Percentiles rank a stretch among this genome's conserved stretches.
phyloP scores from a whole-genome alignment of 352 stramenopile genomes.

The Globisporangium viniferum region DNA sequence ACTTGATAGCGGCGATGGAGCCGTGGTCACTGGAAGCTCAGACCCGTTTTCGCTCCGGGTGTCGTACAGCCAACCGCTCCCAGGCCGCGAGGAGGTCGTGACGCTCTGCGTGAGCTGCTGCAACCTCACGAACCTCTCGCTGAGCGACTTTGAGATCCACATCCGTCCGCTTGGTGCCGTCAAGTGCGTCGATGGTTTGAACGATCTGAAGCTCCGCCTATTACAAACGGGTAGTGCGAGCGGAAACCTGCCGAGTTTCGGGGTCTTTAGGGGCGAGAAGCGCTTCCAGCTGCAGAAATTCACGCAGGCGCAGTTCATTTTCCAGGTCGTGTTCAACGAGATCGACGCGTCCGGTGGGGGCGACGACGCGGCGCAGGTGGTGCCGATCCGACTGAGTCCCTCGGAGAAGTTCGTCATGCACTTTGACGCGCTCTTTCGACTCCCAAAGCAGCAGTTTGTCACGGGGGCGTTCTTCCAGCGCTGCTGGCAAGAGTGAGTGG shows the following conservation, averaged over 20 bases:
- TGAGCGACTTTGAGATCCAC: slow-evolving; percentile 66
- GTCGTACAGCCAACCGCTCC: slow-evolving; percentile 45
- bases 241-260: slow-evolving; percentile 50
- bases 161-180: slow-evolving; percentile 43
- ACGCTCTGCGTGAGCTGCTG: slow-evolving; percentile 48
- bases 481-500: slow-evolving; percentile 48
- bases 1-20: background rate
- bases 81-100: slow-evolving; percentile 45
- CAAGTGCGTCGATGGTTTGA: slow-evolving; percentile 49
- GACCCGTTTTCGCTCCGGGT: slow-evolving; percentile 63
- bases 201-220: slow-evolving; percentile 59
- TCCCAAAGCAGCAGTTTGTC: slow-evolving; percentile 26
- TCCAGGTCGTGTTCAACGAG: slow-evolving; percentile 62
- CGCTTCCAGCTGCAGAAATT: slow-evolving; percentile 68
- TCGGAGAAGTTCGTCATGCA: slow-evolving; percentile 46
- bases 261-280: slow-evolving; percentile 60
- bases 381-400: slow-evolving; percentile 22
- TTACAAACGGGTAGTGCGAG: slow-evolving; percentile 33
- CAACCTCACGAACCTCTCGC: slow-evolving; percentile 62
- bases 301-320: slow-evolving; percentile 41
- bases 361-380: slow-evolving; percentile 18
- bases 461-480: slow-evolving; percentile 44
- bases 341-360: slow-evolving; percentile 14
- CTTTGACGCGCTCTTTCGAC: slow-evolving; percentile 48
- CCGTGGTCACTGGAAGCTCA: slow-evolving; percentile 50